phyloP scores from a whole-genome alignment of 2,329 filamentous ascomycete species.

The Neofusicoccum parvum region DNA sequence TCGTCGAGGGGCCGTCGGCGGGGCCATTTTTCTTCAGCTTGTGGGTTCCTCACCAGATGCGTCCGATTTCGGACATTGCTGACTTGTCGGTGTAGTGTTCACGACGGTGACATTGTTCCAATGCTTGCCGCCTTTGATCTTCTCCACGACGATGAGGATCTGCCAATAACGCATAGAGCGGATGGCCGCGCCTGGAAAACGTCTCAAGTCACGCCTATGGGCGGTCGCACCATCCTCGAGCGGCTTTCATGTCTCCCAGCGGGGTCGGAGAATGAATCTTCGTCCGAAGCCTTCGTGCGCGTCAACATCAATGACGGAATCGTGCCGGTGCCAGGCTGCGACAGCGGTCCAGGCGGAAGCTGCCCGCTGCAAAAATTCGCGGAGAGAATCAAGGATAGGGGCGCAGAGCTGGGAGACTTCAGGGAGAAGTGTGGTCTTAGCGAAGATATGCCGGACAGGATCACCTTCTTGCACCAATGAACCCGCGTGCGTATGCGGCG shows the following conservation, averaged over 20 bases:
- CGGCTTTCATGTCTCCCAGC: conserved; percentile 47
- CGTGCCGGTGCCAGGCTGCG: conserved; percentile 51
- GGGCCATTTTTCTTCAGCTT: conserved; percentile 61
- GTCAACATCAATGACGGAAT: conserved; percentile 62
- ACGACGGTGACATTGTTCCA: conserved; percentile 61
- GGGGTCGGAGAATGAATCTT: conserved; percentile 12
- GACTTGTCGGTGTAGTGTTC: conserved; percentile 41
- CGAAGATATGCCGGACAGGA: conserved; percentile 42
- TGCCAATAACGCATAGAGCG: conserved; percentile 51
- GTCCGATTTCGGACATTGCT: neutral
- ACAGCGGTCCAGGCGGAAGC: conserved; percentile 49
- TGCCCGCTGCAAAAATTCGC: conserved; percentile 52
- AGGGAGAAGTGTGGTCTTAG: conserved; percentile 50
- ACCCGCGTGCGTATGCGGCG: neutral
- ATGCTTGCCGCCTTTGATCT: conserved; percentile 57
- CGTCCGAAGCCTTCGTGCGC: conserved; percentile 46
- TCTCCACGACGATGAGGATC: conserved; percentile 45
- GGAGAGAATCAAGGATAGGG: conserved; percentile 43
- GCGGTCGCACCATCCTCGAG: conserved; percentile 58
- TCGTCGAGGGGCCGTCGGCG: conserved; percentile 47
- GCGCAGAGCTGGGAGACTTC: conserved; percentile 51
- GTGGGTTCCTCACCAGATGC: conserved; percentile 36
- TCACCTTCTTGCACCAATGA: conserved; percentile 55
- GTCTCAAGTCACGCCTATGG: conserved; percentile 60
- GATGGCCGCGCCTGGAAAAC: conserved; percentile 55